These are phyloP conservation scores for Nicotiana benthamiana DNA, from an alignment of 257 asterid species.

Conservation along the genomic window DNA sequence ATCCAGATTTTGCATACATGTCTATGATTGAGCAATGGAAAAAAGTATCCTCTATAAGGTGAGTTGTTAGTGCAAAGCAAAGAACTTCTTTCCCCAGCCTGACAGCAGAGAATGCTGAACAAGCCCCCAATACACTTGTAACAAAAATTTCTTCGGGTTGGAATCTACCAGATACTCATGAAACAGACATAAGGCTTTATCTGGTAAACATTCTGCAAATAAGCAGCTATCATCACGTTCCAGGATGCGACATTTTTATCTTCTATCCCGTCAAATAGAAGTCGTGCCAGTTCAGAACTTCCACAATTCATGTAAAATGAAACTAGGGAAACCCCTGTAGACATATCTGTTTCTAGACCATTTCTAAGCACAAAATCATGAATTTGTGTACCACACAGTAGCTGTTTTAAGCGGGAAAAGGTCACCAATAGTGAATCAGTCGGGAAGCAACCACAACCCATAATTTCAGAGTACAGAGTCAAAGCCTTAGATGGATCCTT, in stretches of 20 bases:
- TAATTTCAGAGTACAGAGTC: constrained; percentile 12
- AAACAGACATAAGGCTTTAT: constrained; percentile 15
- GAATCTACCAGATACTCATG: constrained; percentile 8
- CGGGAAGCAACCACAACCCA: constrained; percentile 20
- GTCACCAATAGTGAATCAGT: constrained; percentile 20
- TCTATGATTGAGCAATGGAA: constrained; percentile 23
- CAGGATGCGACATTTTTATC: constrained; percentile 12
- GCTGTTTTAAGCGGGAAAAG: constrained; percentile 14
- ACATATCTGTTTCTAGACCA: constrained; percentile 16
- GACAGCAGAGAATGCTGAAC: constrained; percentile 23
- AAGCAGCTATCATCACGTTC: constrained; percentile 32
- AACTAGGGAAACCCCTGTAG: constrained; percentile 18
- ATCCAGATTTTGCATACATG: constrained; percentile 30
- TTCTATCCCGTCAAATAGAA: constrained; percentile 3
- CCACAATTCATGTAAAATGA: constrained; percentile 25
- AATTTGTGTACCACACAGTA: constrained; percentile 12
- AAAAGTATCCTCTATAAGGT: constrained; percentile 14
- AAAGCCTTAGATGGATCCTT: constrained; percentile 14
- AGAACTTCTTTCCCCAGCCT: constrained; percentile 25
- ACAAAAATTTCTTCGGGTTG: constrained; percentile 17
- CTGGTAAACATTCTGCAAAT: constrained; percentile 15
- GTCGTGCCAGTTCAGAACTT: constrained; percentile 9
- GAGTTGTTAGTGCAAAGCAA: constrained; percentile 18
- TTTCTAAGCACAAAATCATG: constrained; percentile 23
- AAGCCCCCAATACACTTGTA: constrained; percentile 19